These are phyloP conservation scores for Trichophyton benhamiae DNA, from an alignment of 2,329 filamentous ascomycete genomes.

Conservation along the genomic window DNA sequence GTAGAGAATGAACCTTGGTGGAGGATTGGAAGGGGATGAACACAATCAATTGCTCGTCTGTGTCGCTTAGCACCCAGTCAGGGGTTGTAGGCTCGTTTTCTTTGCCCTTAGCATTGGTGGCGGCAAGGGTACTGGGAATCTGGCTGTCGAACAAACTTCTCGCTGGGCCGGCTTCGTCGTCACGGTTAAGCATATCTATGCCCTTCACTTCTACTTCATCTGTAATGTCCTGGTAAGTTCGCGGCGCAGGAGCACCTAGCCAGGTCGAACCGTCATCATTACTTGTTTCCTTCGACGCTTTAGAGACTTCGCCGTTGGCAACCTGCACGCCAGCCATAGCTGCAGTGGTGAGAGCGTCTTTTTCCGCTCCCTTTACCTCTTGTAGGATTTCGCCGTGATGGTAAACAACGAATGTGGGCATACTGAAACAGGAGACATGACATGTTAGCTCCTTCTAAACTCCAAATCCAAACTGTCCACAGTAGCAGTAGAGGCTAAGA, in stretches of 20 bases:
- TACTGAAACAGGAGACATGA: conserved; percentile 32
- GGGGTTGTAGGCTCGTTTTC: conserved; percentile 42
- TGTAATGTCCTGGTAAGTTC: conserved; percentile 73
- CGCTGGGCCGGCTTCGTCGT: conserved; percentile 61
- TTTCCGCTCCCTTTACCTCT: conserved; percentile 63
- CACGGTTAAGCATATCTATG: conserved; percentile 77
- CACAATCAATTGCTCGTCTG: conserved; percentile 90
- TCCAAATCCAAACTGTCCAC: neutral
- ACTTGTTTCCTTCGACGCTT: conserved; percentile 30
- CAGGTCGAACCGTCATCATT: conserved; percentile 42
- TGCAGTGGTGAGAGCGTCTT: conserved; percentile 54
- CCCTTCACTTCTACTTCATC: conserved; percentile 66
- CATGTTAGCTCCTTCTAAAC: neutral
- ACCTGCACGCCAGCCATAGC: conserved; percentile 52
- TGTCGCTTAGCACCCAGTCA: conserved; percentile 94
- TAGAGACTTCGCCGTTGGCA: conserved; percentile 32
- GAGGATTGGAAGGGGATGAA: conserved; percentile 81
- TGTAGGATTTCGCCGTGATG: conserved; percentile 56
- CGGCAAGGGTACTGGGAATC: conserved; percentile 52
- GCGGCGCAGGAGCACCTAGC: conserved; percentile 62
- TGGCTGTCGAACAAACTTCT: conserved; percentile 58
- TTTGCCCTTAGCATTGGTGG: conserved; percentile 27
- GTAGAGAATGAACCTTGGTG: conserved; percentile 73
- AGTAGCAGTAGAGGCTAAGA: neutral
- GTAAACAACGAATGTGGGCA: conserved; percentile 89